Base-by-base conservation (phyloP, 345 rosid genomes). In the Hevea brasiliensis region DNA sequence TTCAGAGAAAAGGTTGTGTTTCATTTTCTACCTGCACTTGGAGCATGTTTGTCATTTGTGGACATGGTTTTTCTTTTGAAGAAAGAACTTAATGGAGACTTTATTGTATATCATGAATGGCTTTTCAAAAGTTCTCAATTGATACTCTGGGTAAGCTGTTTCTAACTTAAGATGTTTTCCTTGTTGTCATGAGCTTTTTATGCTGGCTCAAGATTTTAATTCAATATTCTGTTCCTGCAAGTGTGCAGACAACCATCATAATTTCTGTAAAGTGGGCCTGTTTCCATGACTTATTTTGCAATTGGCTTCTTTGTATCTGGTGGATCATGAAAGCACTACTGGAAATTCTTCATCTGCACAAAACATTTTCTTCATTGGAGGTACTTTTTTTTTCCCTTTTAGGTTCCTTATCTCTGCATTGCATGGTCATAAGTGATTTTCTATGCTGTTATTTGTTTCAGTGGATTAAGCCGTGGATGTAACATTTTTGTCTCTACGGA, bases 61-160 rank as follows among this genome's bases (percentile, higher is more conserved):
- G 91, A 87, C 67, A 42, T 87, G 71, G 74, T 83, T 70, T 61
- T 85, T 58, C 84, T 88, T 77, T 26, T 79, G 66, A 82, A 70
- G 75, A 86, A 77, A 82, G 77, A 73, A 11, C 67, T 73, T 73
- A 35, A 65, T n/a, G 77, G 85, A 67, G 89, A 85, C 55, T 74
- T 81, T 75, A 42, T 81, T 21, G 51, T 59, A 9, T 86, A 85
- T 79, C 76, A 85, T 68, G 80, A 78, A 63, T 88, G 84, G 89
- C 85, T 89, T 82, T 84, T 80, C 75, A 74, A 74, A 72, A 71
- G 84, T 73, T 88, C 91, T 55, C 82, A 79, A 67, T 78, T 87
- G 66, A 68, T 82, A 51, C 82, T 87, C 24, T 91, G 97, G 95
- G 98, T 93, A 82, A 86, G 91, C 62, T 74, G 69, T 66, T 67